Evolutionary conservation across 352 stramenopile genomes (phyloP), one percentile per base, ranked within the genome.

Genomic region (Pythium folliculosum): DNA sequence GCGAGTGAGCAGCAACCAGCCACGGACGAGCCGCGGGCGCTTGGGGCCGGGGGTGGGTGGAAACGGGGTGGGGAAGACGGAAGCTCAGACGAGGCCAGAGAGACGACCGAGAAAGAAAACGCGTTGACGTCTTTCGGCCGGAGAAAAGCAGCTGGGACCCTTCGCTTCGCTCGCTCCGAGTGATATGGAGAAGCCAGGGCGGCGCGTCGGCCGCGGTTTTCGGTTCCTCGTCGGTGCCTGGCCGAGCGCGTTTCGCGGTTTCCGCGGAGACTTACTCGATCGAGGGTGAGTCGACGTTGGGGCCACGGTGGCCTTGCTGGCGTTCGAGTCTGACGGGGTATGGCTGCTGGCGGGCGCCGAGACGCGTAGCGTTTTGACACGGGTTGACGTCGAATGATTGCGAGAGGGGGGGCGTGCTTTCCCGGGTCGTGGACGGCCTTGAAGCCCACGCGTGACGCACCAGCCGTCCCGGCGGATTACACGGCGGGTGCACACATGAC

Each of bases 371-470:
- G 4, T 21, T 59, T 21, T 54, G 43, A 48, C 19, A 19, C 21
- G 6, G 14, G 19, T 43, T 56, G 50, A 22, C 25, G 27, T 37
- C 60, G 22, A 50, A 32, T 40, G 49, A 44, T 53, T 68, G n/a
- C 43, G n/a, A 62, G 51, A 47, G 48, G 30, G 21, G n/a, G 35
- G 40, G 14, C 21, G 3, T 16, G 38, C 16, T 58, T 50, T 27
- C 35, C 19, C 37, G n/a, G 3, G 37, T 16, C 32, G 27, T 32
- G 27, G 19, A n/a, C 1, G 19, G 43, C 25, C 47, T 70, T 63
- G 47, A 65, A 65, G 53, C 25, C 47, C 30, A 22, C 9, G n/a
- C 5, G 23, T 70, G 63, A 70, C 55, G 63, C 54, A 62, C 63
- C 40, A n/a, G 9, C 17, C 54, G 37, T 51, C 21, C 1, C 37